phyloP scores from a whole-genome alignment of 139 green algal species.

The Penium margaritaceum region DNA sequence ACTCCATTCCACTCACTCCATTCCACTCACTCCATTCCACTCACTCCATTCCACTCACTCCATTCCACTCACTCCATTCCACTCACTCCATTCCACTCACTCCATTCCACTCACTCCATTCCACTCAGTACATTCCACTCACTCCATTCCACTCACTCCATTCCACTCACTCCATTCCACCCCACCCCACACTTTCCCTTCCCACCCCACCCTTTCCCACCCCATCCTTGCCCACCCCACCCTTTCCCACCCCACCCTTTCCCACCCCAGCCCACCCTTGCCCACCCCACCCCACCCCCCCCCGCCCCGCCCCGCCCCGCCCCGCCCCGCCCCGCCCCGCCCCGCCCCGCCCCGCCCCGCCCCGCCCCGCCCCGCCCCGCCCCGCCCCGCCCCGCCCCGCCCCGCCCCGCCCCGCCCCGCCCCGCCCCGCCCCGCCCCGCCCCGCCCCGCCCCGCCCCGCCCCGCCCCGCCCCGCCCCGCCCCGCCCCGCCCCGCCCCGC shows the following conservation, averaged over 20 bases:
- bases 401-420: too few species aligned
- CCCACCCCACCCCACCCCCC: not conserved
- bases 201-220: not conserved
- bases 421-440: too few species aligned
- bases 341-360: not conserved
- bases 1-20: not conserved
- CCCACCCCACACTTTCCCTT: not conserved
- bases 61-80: not conserved
- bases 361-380: not conserved
- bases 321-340: not conserved
- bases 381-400: not conserved
- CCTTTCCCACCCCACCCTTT: not conserved
- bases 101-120: not conserved
- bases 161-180: not conserved
- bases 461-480: too few species aligned
- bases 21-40: not conserved
- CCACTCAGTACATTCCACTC: not conserved
- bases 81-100: not conserved
- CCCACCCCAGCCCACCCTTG: not conserved
- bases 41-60: not conserved
- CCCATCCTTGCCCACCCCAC: not conserved
- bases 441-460: too few species aligned
- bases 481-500: too few species aligned
- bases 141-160: not conserved
- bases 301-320: not conserved